These are phyloP conservation scores for Penicillium sp. DNA, from an alignment of 2,329 filamentous ascomycete genomes.

Conservation along the genomic window DNA sequence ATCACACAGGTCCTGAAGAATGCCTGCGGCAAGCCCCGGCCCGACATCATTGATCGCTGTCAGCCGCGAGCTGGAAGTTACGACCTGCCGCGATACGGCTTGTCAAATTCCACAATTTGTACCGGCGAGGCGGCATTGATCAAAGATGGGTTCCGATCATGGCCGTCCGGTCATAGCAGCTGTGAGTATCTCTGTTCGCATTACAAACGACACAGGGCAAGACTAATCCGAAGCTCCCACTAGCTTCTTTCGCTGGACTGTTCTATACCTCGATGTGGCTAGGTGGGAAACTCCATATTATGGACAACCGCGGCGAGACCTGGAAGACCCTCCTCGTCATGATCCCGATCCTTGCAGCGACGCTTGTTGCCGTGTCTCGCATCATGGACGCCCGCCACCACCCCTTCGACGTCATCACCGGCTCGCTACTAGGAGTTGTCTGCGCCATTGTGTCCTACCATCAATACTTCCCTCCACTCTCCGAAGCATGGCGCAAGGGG, in stretches of 20 bases:
- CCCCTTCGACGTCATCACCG: slow-evolving; percentile 59
- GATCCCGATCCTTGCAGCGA: slow-evolving; percentile 53
- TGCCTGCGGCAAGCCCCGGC: slow-evolving; percentile 58
- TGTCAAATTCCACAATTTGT: slow-evolving; percentile 52
- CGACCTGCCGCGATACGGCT: slow-evolving; percentile 40
- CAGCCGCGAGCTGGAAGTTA: slow-evolving; percentile 36
- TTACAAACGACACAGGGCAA: not conserved
- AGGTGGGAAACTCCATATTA: slow-evolving; percentile 58
- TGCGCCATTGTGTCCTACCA: slow-evolving; percentile 55
- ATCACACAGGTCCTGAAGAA: slow-evolving; percentile 60
- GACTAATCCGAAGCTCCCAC: slow-evolving; percentile 18
- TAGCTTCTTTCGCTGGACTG: slow-evolving; percentile 58
- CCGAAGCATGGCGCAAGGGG: slow-evolving; percentile 57
- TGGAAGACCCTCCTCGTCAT: slow-evolving; percentile 59
- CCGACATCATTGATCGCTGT: slow-evolving; percentile 59
- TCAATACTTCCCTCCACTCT: slow-evolving; percentile 59
- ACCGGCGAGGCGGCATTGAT: slow-evolving; percentile 50
- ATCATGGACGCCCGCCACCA: slow-evolving; percentile 64
- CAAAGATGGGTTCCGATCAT: slow-evolving; percentile 60
- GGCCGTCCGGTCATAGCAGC: slow-evolving; percentile 57
- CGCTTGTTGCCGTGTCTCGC: slow-evolving; percentile 55
- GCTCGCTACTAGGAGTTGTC: slow-evolving; percentile 52
- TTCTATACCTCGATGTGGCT: slow-evolving; percentile 61
- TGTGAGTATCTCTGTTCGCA: slow-evolving; percentile 36
- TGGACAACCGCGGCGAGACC: slow-evolving; percentile 60